Percentiles rank a stretch among this genome's conserved stretches.
Evolutionary conservation across 768 basidiomycete genomes (phyloP).

Genomic region (Fibroporia radiculosa): DNA sequence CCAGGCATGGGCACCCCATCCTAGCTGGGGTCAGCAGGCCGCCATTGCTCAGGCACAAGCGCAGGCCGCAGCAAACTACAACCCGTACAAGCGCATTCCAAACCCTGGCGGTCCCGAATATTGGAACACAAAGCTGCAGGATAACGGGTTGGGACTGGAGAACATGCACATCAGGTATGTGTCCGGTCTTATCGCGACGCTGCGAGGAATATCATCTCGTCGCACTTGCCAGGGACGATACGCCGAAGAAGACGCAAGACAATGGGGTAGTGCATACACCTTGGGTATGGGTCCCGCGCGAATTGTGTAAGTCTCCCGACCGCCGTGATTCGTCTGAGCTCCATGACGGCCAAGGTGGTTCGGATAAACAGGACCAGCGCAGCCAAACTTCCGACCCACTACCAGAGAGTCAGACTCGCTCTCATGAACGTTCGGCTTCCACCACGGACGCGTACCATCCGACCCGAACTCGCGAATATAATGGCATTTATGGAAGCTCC

Average conservation of each 20-base stretch:
- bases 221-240: constrained; percentile 7
- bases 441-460: constrained; percentile 6
- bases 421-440: background rate
- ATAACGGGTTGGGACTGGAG: constrained; percentile 60
- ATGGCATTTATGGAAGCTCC: background rate
- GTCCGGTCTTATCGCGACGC: background rate
- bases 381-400: background rate
- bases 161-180: constrained; percentile 62
- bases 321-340: constrained; percentile 3
- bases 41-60: constrained; percentile 18
- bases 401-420: background rate
- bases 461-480: background rate
- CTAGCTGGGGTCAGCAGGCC: constrained; percentile 18
- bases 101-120: constrained; percentile 59
- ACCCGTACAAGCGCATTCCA: constrained; percentile 61
- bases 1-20: constrained; percentile 21
- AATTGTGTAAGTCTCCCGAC: constrained; percentile 17
- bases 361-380: background rate
- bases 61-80: constrained; percentile 24
- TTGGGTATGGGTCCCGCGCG: constrained; percentile 57
- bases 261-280: constrained; percentile 46
- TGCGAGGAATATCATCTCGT: background rate
- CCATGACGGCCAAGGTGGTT: constrained; percentile 3
- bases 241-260: constrained; percentile 10
- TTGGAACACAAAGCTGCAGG: constrained; percentile 44